Percentiles rank a stretch among this genome's conserved stretches.
Evolutionary conservation across 1,284 basidiomycete species (phyloP).

Genomic region (Naganishia albida): DNA sequence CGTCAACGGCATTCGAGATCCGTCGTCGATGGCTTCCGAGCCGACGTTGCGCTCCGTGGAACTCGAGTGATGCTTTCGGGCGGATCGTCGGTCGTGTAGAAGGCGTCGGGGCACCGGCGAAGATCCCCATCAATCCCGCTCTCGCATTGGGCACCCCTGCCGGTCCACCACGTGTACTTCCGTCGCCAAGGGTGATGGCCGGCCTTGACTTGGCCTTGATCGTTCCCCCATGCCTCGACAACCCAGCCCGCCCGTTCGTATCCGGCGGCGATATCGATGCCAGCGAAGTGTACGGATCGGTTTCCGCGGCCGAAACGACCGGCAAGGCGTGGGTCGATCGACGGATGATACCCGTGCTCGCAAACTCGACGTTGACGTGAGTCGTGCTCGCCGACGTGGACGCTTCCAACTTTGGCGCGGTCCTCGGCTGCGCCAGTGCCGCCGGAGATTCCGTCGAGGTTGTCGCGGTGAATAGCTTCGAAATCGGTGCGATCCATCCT

Average conservation of each 20-base stretch:
- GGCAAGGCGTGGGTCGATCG: constrained; percentile 65
- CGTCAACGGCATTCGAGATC: constrained; percentile 70
- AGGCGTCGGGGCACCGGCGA: constrained; percentile 68
- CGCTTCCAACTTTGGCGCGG: constrained; percentile 72
- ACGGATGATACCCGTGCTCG: constrained; percentile 67
- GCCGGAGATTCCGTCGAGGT: constrained; percentile 28
- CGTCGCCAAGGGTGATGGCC: constrained; percentile 27
- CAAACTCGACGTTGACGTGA: constrained; percentile 91
- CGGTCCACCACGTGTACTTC: constrained; percentile 29
- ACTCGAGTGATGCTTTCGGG: constrained; percentile 43
- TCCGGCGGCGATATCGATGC: constrained; percentile 32
- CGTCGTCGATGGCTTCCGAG: constrained; percentile 36
- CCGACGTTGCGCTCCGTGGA: constrained; percentile 35
- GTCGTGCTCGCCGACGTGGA: constrained; percentile 80
- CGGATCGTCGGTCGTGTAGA: constrained; percentile 36
- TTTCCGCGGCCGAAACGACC: neutral
- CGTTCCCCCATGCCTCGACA: constrained; percentile 2
- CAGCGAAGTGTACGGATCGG: constrained; percentile 8
- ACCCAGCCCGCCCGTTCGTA: constrained; percentile 11
- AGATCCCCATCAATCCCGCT: constrained; percentile 63
- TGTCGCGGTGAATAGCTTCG: constrained; percentile 50
- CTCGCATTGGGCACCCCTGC: constrained; percentile 38
- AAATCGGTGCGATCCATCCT: constrained; percentile 69
- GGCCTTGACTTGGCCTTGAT: constrained; percentile 6
- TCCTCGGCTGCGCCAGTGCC: constrained; percentile 24